phyloP scores from a whole-genome alignment of 1,284 basidiomycete genomes.

The Papiliotrema fonsecae region DNA sequence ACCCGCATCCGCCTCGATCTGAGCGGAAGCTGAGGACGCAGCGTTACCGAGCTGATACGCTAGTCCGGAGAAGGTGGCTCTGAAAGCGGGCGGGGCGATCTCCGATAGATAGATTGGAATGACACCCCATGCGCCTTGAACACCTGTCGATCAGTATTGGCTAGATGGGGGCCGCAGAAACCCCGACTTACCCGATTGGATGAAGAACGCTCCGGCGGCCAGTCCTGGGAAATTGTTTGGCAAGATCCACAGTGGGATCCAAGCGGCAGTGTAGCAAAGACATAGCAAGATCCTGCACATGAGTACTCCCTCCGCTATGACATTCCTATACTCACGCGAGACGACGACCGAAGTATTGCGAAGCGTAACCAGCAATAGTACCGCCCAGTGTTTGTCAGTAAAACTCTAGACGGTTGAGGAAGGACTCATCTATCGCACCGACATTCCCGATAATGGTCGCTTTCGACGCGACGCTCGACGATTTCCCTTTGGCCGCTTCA shows the following conservation, averaged over 20 bases:
- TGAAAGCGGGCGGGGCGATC: slow-evolving; percentile 76
- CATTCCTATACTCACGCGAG: slow-evolving; percentile 50
- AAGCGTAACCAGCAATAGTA: slow-evolving; percentile 66
- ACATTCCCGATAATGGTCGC: slow-evolving; percentile 77
- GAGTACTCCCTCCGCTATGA: neutral
- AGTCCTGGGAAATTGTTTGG: slow-evolving; percentile 52
- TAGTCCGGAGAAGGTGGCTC: slow-evolving; percentile 86
- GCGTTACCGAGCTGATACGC: slow-evolving; percentile 72
- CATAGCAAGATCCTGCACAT: slow-evolving; percentile 21
- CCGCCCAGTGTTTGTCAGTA: slow-evolving; percentile 55
- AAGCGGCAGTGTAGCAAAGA: slow-evolving; percentile 55
- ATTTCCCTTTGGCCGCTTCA: slow-evolving; percentile 43
- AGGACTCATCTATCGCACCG: neutral
- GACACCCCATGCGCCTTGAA: slow-evolving; percentile 51
- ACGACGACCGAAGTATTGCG: slow-evolving; percentile 82
- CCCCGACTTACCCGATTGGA: slow-evolving; percentile 68
- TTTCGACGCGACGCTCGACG: slow-evolving; percentile 61
- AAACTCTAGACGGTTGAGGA: neutral
- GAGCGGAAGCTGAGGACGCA: slow-evolving; percentile 79
- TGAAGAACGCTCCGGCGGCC: slow-evolving; percentile 52
- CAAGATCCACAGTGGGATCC: slow-evolving; percentile 70
- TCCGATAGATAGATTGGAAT: slow-evolving; percentile 64
- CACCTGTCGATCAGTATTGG: neutral
- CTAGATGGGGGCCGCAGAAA: neutral
- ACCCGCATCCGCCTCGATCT: slow-evolving; percentile 78